Conservation (phyloP, 139 green algal genomes). For the Limnomonas spitsbergensis region DNA sequence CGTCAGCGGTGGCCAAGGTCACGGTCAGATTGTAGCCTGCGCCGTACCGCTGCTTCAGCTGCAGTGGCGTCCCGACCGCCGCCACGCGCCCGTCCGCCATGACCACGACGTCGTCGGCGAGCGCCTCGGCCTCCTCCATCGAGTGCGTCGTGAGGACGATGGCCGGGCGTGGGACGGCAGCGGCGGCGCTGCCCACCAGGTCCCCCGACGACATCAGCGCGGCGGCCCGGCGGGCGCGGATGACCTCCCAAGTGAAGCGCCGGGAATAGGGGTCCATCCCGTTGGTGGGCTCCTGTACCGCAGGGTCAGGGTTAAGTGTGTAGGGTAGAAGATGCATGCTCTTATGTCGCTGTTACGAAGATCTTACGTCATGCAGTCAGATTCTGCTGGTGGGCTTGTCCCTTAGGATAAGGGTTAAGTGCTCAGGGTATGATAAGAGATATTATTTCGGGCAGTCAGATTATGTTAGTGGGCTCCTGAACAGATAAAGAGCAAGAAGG, state of each 20-base stretch:
- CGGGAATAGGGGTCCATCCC: conserved; percentile 82
- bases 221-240: conserved; percentile 37
- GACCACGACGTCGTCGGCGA: conserved; percentile 77
- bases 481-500: too few species aligned
- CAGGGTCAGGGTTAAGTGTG: not conserved
- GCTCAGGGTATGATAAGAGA: too few species aligned
- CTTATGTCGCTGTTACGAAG: too few species aligned
- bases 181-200: conserved; percentile 83
- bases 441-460: too few species aligned
- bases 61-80: conserved; percentile 62
- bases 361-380: too few species aligned
- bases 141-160: conserved; percentile 92
- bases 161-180: conserved; percentile 52
- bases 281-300: conserved; percentile 65
- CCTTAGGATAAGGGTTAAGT: too few species aligned
- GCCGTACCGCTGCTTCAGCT: conserved; percentile 69
- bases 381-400: too few species aligned
- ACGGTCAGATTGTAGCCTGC: conserved; percentile 77
- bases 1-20: conserved; percentile 16
- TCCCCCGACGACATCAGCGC: conserved; percentile 54
- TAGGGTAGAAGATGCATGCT: too few species aligned
- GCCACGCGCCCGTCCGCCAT: conserved; percentile 64
- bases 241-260: conserved; percentile 76
- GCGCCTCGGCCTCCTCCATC: conserved; percentile 85
- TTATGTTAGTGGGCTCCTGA: too few species aligned